Base-by-base conservation (phyloP, 129 eudicot species). In the Glebionis coronaria region DNA sequence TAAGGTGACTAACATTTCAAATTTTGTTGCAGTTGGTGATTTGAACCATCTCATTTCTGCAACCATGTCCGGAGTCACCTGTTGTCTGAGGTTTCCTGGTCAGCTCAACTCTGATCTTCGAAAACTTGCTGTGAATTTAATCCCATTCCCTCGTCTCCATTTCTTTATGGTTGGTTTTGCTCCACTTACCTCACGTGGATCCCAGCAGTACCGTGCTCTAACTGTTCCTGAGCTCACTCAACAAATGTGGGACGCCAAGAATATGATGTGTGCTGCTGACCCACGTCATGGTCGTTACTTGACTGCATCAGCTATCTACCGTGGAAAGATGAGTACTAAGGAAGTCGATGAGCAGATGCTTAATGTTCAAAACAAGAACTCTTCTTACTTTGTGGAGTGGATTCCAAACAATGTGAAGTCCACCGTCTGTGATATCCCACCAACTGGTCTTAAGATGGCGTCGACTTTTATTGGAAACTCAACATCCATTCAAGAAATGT, bases 251-350 rank as follows among this genome's bases (percentile, higher is more conserved):
- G 94, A 86, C 9, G 68, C 94, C 25, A 86, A 86, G 68, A 86
- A 86, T 79, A 86, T 86, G 94, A 86, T 86, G 94, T 86, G 94
- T 20, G 94, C 94, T 2, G 94, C 94, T 9, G 94, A 86, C 71
- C 94, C 94, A 5, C 82, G 94, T 4, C 94, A 86, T 14, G 94
- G 94, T 0, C 82, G 94, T 0, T 86, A 86, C 75, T 58, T 86
- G 20, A 86, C 94, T 2, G 94, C 94, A n/a, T 86, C 94, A 0
- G 94, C 94, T 45, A 81, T 86, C 69, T 86, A 83, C 73, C 77
- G 94, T 47, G 94, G 94, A 6, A 86, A 86, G 61, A 86, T 86
- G 94, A 83, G 89, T 81, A 86, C 94, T 2, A 86, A 86, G 13
- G 94, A 86, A 61, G 94, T 86, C 0, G 94, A 86, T 1, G 94